Evolutionary conservation across 2,329 filamentous ascomycete species (phyloP).

Genomic region (Fusarium mundagurra): DNA sequence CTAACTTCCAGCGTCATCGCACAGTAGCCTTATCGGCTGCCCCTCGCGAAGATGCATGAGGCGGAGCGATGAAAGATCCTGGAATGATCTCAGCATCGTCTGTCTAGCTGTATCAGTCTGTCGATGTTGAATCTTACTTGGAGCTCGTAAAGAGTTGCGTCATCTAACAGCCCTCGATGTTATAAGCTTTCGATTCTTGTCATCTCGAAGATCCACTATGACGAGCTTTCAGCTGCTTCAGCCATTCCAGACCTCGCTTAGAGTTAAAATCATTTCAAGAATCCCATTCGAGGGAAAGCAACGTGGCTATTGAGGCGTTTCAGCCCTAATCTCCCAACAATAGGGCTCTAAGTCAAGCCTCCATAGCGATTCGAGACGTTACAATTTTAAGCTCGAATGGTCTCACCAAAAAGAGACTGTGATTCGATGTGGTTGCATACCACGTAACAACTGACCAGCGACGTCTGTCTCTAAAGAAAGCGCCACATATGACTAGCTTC

Average conservation of each 20-base stretch:
- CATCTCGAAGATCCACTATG: neutral
- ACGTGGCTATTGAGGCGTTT: neutral
- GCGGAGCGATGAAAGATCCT: rapidly evolving
- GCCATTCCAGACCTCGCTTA: neutral
- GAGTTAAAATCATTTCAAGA: neutral
- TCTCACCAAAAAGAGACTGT: neutral
- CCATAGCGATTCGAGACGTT: neutral
- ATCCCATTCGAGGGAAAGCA: neutral
- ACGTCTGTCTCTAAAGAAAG: neutral
- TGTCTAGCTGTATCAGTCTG: rapidly evolving
- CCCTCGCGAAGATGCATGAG: neutral
- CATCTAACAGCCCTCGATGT: neutral
- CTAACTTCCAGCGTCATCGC: neutral
- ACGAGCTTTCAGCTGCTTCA: neutral
- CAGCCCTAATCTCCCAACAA: neutral
- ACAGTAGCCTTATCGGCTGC: neutral
- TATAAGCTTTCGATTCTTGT: neutral
- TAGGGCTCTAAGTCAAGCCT: neutral
- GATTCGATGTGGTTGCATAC: neutral
- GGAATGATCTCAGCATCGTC: rapidly evolving
- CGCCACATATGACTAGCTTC: slow-evolving; percentile 16
- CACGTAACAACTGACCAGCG: neutral
- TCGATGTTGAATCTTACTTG: rapidly evolving
- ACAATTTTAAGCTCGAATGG: neutral
- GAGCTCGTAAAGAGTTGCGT: neutral